Percentiles rank a stretch among this genome's conserved stretches.
Evolutionary conservation across 139 green algal genomes (phyloP).

Genomic region (Micractinium sp.): DNA sequence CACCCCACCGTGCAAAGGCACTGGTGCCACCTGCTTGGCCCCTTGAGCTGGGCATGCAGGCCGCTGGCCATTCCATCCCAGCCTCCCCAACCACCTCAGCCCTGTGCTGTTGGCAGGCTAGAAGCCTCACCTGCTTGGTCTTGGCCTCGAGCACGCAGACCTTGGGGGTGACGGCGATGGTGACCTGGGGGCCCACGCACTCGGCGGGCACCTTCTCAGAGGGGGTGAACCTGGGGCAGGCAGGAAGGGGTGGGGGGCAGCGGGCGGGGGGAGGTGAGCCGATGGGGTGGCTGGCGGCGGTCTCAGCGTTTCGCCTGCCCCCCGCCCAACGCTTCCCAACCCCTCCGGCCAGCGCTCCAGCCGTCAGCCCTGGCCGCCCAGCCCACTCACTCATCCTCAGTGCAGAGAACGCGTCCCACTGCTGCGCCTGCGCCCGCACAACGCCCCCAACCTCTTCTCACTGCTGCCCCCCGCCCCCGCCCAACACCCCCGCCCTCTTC

Average conservation of each 20-base stretch:
- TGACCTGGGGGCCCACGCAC: constrained; percentile 40
- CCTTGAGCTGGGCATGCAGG: background rate
- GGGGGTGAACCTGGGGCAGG: constrained; percentile 6
- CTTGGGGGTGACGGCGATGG: constrained; percentile 36
- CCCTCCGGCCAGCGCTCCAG: no score
- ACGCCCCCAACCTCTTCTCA: no score
- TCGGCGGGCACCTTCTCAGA: constrained; percentile 22
- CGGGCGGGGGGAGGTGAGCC: background rate
- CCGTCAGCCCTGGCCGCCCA: background rate
- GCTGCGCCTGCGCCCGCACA: no score
- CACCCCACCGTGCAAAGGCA: no score
- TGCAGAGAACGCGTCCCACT: background rate
- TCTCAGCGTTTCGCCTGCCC: background rate
- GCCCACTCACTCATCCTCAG: background rate
- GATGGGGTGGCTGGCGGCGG: background rate
- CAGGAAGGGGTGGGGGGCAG: background rate
- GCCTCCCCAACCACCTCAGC: no score
- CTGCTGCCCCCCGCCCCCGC: no score
- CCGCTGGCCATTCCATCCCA: no score
- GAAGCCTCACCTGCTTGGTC: constrained; percentile 35
- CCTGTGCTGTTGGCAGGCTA: no score
- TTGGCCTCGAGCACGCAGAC: constrained; percentile 33
- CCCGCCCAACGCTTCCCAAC: background rate
- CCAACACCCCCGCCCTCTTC: no score
- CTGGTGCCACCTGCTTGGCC: background rate